Percentiles rank a stretch among this genome's conserved stretches.
Conservation (phyloP, 768 basidiomycete genomes). For the Peribolospora baueri region DNA sequence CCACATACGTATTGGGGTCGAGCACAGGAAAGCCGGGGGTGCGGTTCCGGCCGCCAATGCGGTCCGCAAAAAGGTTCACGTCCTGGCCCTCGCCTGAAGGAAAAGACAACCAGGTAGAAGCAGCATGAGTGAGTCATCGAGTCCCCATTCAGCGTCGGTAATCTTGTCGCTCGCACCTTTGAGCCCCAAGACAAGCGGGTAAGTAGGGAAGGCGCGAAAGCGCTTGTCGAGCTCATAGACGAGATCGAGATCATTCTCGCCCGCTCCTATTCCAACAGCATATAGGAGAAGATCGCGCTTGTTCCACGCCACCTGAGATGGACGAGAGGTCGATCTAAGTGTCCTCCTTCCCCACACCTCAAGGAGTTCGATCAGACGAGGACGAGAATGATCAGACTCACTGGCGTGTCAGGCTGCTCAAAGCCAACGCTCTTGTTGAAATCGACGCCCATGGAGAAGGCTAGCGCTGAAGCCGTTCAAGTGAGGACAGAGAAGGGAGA, state of each 20-base stretch:
- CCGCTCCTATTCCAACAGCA: conserved; percentile 48
- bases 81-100: conserved; percentile 33
- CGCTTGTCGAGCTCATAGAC: conserved; percentile 34
- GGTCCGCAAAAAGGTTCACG: conserved; percentile 40
- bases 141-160: background rate
- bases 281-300: conserved; percentile 59
- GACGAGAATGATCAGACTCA: conserved; percentile 18
- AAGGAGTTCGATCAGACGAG: background rate
- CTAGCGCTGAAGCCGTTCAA: too few relatives aligned
- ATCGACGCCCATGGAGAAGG: conserved; percentile 28
- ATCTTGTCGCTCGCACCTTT: conserved; percentile 27
- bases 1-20: conserved; percentile 28
- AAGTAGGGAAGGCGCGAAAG: conserved; percentile 60
- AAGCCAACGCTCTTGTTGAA: conserved; percentile 43
- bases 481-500: too few relatives aligned
- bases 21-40: conserved; percentile 46
- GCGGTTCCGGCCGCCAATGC: conserved; percentile 17
- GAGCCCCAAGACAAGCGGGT: conserved; percentile 50
- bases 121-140: background rate
- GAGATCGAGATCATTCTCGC: conserved; percentile 40
- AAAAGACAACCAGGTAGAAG: background rate
- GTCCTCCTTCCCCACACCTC: background rate
- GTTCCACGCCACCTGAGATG: conserved; percentile 49
- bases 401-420: conserved; percentile 30
- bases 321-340: background rate